These are phyloP conservation scores for Desmodesmus armatus DNA, from an alignment of 139 green algal species.

Conservation along the genomic window DNA sequence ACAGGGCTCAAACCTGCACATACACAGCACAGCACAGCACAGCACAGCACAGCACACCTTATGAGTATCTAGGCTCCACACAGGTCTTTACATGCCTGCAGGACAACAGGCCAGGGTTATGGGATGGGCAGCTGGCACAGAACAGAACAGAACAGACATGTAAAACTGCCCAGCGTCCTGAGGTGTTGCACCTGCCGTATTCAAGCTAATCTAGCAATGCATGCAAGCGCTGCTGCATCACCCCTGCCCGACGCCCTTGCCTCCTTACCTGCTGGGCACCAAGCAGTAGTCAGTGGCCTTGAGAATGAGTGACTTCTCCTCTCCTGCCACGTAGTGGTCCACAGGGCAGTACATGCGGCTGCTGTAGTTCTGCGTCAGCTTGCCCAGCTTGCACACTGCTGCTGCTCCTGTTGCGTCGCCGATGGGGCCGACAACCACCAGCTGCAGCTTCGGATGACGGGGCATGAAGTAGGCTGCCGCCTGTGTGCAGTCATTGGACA, in stretches of 20 bases:
- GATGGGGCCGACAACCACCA: constrained; percentile 49
- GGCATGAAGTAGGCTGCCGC: background rate
- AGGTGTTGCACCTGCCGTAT: background rate
- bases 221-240: background rate
- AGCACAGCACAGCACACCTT: background rate
- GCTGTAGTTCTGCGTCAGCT: background rate
- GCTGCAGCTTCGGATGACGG: constrained; percentile 4
- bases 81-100: background rate
- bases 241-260: background rate
- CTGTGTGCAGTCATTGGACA: no score
- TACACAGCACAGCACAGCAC: constrained; percentile 17
- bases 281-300: constrained; percentile 56
- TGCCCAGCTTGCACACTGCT: background rate
- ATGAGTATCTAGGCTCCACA: background rate
- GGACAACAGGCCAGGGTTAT: no score
- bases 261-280: constrained; percentile 30
- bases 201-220: background rate
- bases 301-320: constrained; percentile 53
- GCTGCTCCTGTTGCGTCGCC: constrained; percentile 21
- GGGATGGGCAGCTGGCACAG: background rate
- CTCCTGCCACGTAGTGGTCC: constrained; percentile 55
- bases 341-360: background rate
- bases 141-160: background rate
- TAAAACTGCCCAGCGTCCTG: background rate
- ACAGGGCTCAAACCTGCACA: constrained; percentile 60